phyloP scores from a whole-genome alignment of 306 rosid genomes.

The Cotoneaster glaucophyllus region DNA sequence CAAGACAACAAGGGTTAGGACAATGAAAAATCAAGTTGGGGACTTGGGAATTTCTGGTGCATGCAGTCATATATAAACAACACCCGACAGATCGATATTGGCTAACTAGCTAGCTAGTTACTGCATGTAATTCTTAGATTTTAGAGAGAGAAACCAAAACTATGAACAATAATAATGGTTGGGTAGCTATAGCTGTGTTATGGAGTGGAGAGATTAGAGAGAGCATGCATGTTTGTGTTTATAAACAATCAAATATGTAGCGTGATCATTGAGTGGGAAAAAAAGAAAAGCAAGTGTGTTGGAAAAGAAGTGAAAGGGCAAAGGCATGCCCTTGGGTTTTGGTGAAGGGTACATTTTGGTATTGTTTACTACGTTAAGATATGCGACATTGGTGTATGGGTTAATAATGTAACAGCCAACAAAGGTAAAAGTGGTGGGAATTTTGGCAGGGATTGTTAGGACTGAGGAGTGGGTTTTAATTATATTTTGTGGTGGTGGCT shows the following conservation, averaged over 20 bases:
- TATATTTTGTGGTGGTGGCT: conserved; percentile 40
- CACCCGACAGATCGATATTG: not conserved
- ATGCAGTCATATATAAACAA: conserved; percentile 23
- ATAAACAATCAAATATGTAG: conserved; percentile 2
- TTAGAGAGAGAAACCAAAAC: not conserved
- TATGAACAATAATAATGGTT: not conserved
- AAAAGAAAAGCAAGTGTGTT: not conserved
- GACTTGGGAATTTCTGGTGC: conserved; percentile 7
- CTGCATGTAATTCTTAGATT: not conserved
- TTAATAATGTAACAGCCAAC: conserved; percentile 15
- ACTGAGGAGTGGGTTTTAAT: conserved; percentile 34
- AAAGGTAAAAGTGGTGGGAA: conserved; percentile 31
- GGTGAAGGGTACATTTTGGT: conserved; percentile 50
- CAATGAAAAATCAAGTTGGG: conserved; percentile 26
- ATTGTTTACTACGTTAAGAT: conserved; percentile 23
- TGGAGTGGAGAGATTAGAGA: conserved; percentile 6
- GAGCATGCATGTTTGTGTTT: not conserved
- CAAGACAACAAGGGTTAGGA: conserved; percentile 18
- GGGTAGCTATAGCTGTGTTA: not conserved
- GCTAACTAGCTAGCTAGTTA: not conserved
- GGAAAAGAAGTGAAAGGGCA: conserved; percentile 27
- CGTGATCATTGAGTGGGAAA: not conserved
- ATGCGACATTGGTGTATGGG: conserved; percentile 16
- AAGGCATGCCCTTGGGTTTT: conserved; percentile 68
- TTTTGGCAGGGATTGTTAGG: conserved; percentile 50